These are phyloP conservation scores for Guillardia theta DNA, from an alignment of 78 protist species.

Conservation along the genomic window DNA sequence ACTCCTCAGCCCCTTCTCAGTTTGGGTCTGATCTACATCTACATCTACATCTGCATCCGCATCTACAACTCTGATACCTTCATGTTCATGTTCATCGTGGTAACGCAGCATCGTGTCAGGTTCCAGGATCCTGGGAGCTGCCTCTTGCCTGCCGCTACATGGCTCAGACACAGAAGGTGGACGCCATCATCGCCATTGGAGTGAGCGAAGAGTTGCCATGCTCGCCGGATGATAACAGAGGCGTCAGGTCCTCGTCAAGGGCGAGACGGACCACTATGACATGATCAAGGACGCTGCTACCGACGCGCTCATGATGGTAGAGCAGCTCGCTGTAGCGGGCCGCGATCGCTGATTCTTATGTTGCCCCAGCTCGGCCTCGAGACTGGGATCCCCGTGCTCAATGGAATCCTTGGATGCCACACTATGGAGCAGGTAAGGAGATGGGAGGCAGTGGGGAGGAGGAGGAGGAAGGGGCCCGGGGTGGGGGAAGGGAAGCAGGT, in stretches of 20 bases:
- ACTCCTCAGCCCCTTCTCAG: neutral
- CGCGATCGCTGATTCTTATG: too few relatives aligned
- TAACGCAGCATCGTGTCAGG: neutral
- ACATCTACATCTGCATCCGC: neutral
- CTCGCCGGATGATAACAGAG: neutral
- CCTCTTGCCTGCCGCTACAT: constrained; percentile 12
- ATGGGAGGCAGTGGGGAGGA: neutral
- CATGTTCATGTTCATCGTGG: neutral
- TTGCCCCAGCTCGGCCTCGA: neutral
- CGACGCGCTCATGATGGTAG: neutral
- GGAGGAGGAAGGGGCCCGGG: too few relatives aligned
- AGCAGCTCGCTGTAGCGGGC: too few relatives aligned
- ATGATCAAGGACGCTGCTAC: constrained; percentile 38
- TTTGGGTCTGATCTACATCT: neutral
- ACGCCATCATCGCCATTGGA: neutral
- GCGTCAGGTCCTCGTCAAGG: neutral
- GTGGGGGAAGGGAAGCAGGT: too few relatives aligned
- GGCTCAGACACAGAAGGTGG: constrained; percentile 28
- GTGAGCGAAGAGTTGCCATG: too few relatives aligned
- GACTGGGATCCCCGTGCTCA: neutral
- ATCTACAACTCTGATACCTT: neutral
- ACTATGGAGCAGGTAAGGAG: neutral
- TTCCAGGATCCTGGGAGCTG: constrained; percentile 26
- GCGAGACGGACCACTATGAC: constrained; percentile 33
- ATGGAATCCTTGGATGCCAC: constrained; percentile 16